Evolutionary conservation across 192 early-diverging fungal genomes (phyloP), one percentile per base, ranked within the genome.

Genomic region (Backusella tarrabulga): DNA sequence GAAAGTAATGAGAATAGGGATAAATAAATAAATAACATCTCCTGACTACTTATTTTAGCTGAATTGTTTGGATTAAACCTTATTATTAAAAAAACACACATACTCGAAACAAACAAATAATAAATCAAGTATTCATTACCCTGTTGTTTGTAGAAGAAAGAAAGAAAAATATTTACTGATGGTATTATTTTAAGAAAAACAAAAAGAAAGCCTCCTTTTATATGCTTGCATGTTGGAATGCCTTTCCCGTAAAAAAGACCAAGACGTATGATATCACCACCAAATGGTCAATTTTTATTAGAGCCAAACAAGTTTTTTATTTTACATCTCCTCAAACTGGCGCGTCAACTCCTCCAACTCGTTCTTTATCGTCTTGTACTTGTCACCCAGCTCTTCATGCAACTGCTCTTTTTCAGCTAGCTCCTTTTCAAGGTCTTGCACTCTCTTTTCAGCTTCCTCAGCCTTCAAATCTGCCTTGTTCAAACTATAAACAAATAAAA

Each of bases 361-460:
- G 67, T 73, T 54, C 89, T 97, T 94, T 81, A 89, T 84, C 3
- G 75, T 74, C n/a, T 83, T 81, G 87, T 90, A 92, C 85, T 95
- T 91, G 50, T 84, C 86, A 26, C 81, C 80, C 68, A 91, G 76
- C 46, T 95, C 93, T 71, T 95, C 94, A 84, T 92, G 80, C 81
- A 90, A 89, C 67, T 81, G 81, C 80, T 98, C 97, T 66, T 93
- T 86, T 40, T 90, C 90, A 46, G 83, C 83, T 75, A 88, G 83
- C 72, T 98, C 94, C 71, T 85, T 85, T 79, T 97, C 95, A 79
- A 96, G 83, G 79, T 93, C 88, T 46, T 88, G 87, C 23, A 94
- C 90, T 85, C 90, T 92, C 76, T 95, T 92, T 85, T 98, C 95
- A 82, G 91, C 89, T 75, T 90, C 87, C 81, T 97, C 97, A 78